Evolutionary conservation across 257 asterid species (phyloP).

Genomic region (Solanum etuberosum): DNA sequence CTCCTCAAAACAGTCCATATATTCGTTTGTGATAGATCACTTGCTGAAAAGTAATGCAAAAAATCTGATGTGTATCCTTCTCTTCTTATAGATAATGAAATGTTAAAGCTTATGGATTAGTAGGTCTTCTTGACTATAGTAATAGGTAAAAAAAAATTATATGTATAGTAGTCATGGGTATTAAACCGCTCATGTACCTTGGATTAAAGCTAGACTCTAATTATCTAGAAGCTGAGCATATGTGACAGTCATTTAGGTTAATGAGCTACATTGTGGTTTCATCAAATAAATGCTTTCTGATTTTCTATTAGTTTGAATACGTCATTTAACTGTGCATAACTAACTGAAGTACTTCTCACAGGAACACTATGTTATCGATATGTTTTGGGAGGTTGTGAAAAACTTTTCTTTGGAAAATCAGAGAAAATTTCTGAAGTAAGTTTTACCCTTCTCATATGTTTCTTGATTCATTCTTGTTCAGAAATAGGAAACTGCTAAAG

Average conservation of each 20-base stretch:
- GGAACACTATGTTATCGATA: constrained; percentile 83
- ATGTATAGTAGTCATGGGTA: background rate
- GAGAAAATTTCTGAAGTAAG: constrained; percentile 86
- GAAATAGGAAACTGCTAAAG: background rate
- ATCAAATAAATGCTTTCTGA: background rate
- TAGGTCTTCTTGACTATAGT: background rate
- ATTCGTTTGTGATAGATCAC: background rate
- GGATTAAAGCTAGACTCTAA: background rate
- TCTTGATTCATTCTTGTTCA: background rate
- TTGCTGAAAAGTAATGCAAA: background rate
- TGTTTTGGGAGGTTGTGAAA: constrained; percentile 91
- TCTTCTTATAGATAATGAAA: background rate
- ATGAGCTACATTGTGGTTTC: background rate
- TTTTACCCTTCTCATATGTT: background rate
- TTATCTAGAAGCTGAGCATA: background rate
- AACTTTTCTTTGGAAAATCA: constrained; percentile 64
- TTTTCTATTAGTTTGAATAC: background rate
- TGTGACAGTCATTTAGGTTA: background rate
- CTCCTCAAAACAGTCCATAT: background rate
- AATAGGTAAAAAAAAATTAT: no score
- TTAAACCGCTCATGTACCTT: background rate
- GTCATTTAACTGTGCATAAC: background rate
- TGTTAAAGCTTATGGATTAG: background rate
- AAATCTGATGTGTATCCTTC: background rate
- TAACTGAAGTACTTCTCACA: constrained; percentile 31